Base-by-base conservation (phyloP, 192 early-diverging fungal species). In the Gonapodya prolifera region DNA sequence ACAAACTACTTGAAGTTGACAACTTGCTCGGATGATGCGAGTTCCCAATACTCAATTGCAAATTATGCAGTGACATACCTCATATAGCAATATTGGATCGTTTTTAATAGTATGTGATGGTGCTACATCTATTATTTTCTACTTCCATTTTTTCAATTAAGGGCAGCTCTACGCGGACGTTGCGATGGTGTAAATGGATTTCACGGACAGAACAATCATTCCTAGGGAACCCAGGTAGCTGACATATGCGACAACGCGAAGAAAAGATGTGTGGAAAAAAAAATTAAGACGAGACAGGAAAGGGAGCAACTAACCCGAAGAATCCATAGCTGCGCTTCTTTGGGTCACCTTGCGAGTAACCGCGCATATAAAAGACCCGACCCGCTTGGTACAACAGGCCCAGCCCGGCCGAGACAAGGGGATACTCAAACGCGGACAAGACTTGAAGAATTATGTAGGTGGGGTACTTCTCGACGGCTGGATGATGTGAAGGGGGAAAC, bases 361-460 rank as follows among this genome's bases (percentile, higher is more conserved):
- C 71, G 71, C 31, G 16, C 8, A 73, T 16, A 29, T 73, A 73
- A 8, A 32, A 73, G 31, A 73, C 29, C 71, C 71, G 18, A 30
- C 71, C 71, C 16, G 29, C 8, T 2, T 30, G 71, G 31, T 30
- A 73, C 8, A 32, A 2, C 18, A 73, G 2, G 32, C 71, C 71
- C 28, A 32, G 8, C 8, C 71, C 71, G 16, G 71, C 32, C 18
- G 71, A 73, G 32, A 73, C 29, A 29, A 73, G 71, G 71, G 71
- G 71, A 73, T 73, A 73, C 32, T 73, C 71, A 32, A 30, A 73
- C 8, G 18, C 31, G 8, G 71, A 73, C 18, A 73, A 29, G 31
- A 73, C 71, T 29, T 73, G 71, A 8, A 73, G 71, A 32, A 32
- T 73, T 2, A 73, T 18, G 71, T 73, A 73, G 18, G 31, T 73